Base-by-base conservation (phyloP, 2,329 filamentous ascomycete species). In the Trichoderma simmonsii region DNA sequence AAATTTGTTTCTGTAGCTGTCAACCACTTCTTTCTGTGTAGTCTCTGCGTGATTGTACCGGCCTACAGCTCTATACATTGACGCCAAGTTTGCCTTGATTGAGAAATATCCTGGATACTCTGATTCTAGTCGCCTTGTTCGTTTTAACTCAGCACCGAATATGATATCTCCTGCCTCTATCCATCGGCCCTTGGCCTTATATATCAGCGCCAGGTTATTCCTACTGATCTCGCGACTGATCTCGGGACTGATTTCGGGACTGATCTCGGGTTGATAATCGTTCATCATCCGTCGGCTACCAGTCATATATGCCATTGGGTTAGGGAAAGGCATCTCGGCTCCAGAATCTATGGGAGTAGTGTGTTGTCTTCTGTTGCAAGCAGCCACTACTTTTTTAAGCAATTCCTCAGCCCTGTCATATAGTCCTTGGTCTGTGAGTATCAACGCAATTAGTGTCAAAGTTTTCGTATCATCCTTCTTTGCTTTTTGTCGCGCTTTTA, bases 181-280 rank as follows among this genome's bases (percentile, higher is more conserved):
- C 61, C 32, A 67, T 18, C 18, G 62, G 4, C 69, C 69, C 32
- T 66, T 62, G 6, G 39, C 11, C 6, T 62, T 71, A 4, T 71
- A 65, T 26, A 61, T 72, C 34, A 78, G 73, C 4, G 71, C 71
- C 7, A 72, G 39, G 59, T 74, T n/a, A n/a, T n/a, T n/a, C n/a
- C n/a, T n/a, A n/a, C n/a, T n/a, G n/a, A n/a, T n/a, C n/a, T n/a
- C n/a, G n/a, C n/a, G n/a, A n/a, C n/a, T n/a, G n/a, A n/a, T n/a
- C n/a, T n/a, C n/a, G n/a, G n/a, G n/a, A n/a, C n/a, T n/a, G n/a
- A n/a, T n/a, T n/a, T n/a, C n/a, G n/a, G n/a, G n/a, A n/a, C n/a
- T n/a, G n/a, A n/a, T n/a, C n/a, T n/a, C n/a, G n/a, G n/a, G n/a
- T n/a, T n/a, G n/a, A n/a, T n/a, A n/a, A n/a, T n/a, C n/a, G n/a